A percentile compares a stretch with the other conserved stretches of the same genome.
Evolutionary conservation across 768 basidiomycete species (phyloP).

Genomic region (Rhodocollybia butyracea): DNA sequence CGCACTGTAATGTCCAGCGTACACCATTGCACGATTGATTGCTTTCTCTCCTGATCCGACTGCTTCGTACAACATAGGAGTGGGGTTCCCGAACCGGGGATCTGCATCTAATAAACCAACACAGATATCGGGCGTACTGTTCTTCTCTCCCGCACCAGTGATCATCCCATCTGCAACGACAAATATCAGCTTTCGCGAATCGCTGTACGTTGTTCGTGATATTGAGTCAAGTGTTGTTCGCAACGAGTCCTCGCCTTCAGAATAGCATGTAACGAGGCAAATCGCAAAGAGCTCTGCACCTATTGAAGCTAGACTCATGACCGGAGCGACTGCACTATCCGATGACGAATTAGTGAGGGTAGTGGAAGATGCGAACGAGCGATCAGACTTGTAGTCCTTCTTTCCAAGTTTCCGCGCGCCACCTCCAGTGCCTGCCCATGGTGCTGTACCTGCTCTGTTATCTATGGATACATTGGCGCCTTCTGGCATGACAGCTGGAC

Average conservation of each 20-base stretch:
- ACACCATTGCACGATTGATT: conserved; percentile 95
- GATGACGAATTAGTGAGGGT: conserved; percentile 47
- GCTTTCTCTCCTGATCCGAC: conserved; percentile 88
- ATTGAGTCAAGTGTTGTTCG: conserved; percentile 92
- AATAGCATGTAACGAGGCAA: conserved; percentile 96
- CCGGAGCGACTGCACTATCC: conserved; percentile 46
- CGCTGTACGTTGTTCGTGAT: conserved; percentile 86
- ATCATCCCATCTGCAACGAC: conserved; percentile 99
- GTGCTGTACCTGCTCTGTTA: conserved; percentile 89
- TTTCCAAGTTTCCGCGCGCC: conserved; percentile 52
- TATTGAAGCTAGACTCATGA: conserved; percentile 86
- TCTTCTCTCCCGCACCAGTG: conserved; percentile 94
- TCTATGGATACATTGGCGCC: conserved; percentile 94
- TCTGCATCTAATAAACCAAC: conserved; percentile 90
- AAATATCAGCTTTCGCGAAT: conserved; percentile 88
- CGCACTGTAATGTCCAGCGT: conserved; percentile 99
- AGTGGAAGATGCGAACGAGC: conserved; percentile 48
- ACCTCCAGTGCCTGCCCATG: conserved; percentile 73
- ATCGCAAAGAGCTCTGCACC: conserved; percentile 94
- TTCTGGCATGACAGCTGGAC: conserved; percentile 93
- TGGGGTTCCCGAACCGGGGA: conserved; percentile 92
- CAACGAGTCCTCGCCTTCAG: conserved; percentile 92
- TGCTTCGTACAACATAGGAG: conserved; percentile 89
- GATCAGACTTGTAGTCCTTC: conserved; percentile 39
- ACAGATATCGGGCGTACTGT: conserved; percentile 95